Base-by-base conservation (phyloP, 257 asterid genomes). In the Verbena officinalis region DNA sequence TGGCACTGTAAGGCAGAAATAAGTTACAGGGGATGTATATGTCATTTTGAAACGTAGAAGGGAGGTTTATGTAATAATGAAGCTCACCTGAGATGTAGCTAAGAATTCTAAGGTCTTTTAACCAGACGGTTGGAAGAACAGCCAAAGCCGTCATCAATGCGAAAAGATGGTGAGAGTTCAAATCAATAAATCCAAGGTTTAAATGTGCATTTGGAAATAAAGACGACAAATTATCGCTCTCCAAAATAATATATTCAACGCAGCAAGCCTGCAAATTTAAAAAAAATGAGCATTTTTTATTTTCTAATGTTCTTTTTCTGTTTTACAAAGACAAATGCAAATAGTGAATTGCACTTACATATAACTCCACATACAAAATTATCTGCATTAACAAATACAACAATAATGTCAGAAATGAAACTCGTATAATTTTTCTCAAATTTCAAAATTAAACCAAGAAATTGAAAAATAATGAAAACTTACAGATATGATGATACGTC, bases 81-180 rank as follows among this genome's bases (percentile, higher is more conserved):
- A 50, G 68, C 82, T 82, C 53, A 94, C 99, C 99, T 8, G 99
- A 94, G 36, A 94, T 81, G 90, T 85, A 94, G 78, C 99, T 94
- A 55, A 90, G 98, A 63, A 88, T 42, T 22, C 87, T 88, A 59
- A 94, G 67, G 73, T 94, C 96, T 14, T 83, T 76, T 59, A 94
- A 71, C 86, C 82, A 88, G 53, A 90, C 97, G 0, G 99, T 94
- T 24, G 98, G 98, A 72, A 94, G 98, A 71, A 94, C 87, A 11
- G 93, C 88, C 43, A 94, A 40, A 42, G 96, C 71, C 11, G 95
- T 68, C 73, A 79, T 34, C 56, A 86, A 67, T 0, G 98, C 99
- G 59, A 88, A 90, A 17, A 90, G 89, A 70, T 83, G 89, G 42
- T 73, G 83, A 16, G 98, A 75, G 53, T 81, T 73, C 62, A 94